Base-by-base conservation (phyloP, 1,139 yeast genomes). In the Sugiyamaella grinbergsii region DNA sequence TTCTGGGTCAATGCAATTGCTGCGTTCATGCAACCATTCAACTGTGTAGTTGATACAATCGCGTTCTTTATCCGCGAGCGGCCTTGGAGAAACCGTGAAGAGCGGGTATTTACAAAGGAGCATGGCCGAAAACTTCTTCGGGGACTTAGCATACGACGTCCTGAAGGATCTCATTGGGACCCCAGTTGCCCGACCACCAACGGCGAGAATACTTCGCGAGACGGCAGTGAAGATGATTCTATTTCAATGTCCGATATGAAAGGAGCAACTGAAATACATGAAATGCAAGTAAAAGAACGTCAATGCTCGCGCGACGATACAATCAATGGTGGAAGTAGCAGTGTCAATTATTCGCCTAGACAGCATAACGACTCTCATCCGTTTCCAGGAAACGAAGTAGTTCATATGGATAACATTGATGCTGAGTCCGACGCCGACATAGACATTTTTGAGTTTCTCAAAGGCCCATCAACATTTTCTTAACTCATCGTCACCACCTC, bases 1-100 rank as follows among this genome's bases (percentile, higher is more conserved):
- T 78, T 76, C 56, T 85, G 94, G 86, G 68, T 87, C 40, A 78
- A 80, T 51, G 78, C 80, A 46, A 69, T 85, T 54, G 81, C 86
- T 11, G 85, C 94, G 0, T 83, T 83, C 60, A 81, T 83, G 76
- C 90, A 85, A 66, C 93, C 96, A 1, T 77, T 86, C 58, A 85
- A 83, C 66, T 91, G 95, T 46, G 76, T 83, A 44, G 82, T 89
- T 33, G 95, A 90, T 65, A 76, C 91, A 0, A 57, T 80, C 32
- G 96, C 89, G 11, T 89, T 87, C 62, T 72, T 85, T 41, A 78
- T 82, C 56, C 76, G 95, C 49, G 96, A 90, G 65, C 78, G 73
- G 54, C 96, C 96, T 1, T 85, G 91, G 91, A 71, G 73, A 45
- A 71, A 76, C 55, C 56, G 55, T 58, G 67, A 29, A 51, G 67